Percentiles rank a stretch among this genome's conserved stretches.
phyloP scores from a whole-genome alignment of 2,329 filamentous ascomycete species.

The Fusarium gaditjirri region DNA sequence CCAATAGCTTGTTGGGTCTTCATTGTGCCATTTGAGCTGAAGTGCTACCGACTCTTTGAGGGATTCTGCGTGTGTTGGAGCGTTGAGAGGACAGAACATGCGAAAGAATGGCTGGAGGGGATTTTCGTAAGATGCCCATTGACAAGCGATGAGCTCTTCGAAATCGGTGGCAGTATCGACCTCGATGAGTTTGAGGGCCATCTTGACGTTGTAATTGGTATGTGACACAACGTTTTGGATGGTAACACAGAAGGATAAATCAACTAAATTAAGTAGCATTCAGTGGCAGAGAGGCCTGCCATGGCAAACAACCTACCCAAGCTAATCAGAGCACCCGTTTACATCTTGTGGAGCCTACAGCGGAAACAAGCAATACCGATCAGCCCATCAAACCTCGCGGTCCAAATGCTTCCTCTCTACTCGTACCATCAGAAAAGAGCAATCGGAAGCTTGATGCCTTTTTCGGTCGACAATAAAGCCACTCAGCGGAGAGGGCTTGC shows the following conservation, averaged over 20 bases:
- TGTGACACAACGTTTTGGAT: background rate
- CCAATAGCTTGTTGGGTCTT: slow-evolving; percentile 31
- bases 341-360: background rate
- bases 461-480: background rate
- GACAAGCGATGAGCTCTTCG: slow-evolving; percentile 31
- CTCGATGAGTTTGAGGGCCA: slow-evolving; percentile 31
- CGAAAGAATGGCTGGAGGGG: slow-evolving; percentile 33
- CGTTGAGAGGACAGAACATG: slow-evolving; percentile 34
- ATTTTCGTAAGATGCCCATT: slow-evolving; percentile 32
- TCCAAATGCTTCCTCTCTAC: background rate
- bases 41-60: slow-evolving; percentile 7
- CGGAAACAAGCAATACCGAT: background rate
- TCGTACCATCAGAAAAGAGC: background rate
- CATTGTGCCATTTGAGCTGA: slow-evolving; percentile 27
- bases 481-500: background rate
- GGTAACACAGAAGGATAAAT: background rate
- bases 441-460: background rate
- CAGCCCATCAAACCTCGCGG: background rate
- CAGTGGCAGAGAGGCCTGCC: background rate
- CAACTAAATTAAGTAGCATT: background rate
- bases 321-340: background rate
- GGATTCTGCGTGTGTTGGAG: slow-evolving; percentile 9
- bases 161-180: slow-evolving; percentile 31
- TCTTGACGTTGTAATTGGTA: background rate
- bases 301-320: background rate